Conservation (phyloP, 495 filamentous ascomycete genomes). For the Podospora fimiseda region DNA sequence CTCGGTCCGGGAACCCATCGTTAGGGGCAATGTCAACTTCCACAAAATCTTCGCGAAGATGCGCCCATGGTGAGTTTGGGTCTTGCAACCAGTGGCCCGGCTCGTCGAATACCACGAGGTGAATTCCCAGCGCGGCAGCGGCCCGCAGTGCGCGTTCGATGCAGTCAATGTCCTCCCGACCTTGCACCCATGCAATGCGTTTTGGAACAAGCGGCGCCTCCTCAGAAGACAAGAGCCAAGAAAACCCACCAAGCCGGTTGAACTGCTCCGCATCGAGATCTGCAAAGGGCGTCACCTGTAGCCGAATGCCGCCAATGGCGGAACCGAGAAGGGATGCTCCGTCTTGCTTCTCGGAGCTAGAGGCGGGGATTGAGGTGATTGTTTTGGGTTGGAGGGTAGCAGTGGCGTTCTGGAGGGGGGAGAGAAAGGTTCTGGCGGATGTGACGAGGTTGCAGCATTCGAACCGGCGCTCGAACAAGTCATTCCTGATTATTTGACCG, state of each 20-base stretch:
- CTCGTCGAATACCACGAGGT: constrained; percentile 28
- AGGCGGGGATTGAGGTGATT: not conserved
- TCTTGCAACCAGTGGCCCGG: constrained; percentile 33
- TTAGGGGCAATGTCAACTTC: constrained; percentile 16
- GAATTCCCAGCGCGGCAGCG: constrained; percentile 28
- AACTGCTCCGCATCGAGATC: not conserved
- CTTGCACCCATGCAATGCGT: constrained; percentile 20
- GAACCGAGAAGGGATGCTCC: not conserved
- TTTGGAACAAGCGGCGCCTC: not conserved
- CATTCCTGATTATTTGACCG: constrained; percentile 8
- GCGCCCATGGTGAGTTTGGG: constrained; percentile 7
- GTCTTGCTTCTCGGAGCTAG: not conserved
- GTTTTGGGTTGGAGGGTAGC: not conserved
- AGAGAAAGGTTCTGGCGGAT: constrained; percentile 9
- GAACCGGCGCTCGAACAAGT: constrained; percentile 14
- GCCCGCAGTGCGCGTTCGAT: constrained; percentile 12
- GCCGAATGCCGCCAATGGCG: constrained; percentile 7
- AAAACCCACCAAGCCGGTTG: constrained; percentile 4
- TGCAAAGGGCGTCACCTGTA: not conserved
- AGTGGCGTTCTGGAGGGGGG: constrained; percentile 3
- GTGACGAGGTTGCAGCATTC: constrained; percentile 1
- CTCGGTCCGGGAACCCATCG: constrained; percentile 9
- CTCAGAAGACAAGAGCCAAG: constrained; percentile 11
- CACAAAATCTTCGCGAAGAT: constrained; percentile 23
- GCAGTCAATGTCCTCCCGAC: constrained; percentile 14